phyloP scores from a whole-genome alignment of 2,329 filamentous ascomycete species.

The Pseudocercospora musae region DNA sequence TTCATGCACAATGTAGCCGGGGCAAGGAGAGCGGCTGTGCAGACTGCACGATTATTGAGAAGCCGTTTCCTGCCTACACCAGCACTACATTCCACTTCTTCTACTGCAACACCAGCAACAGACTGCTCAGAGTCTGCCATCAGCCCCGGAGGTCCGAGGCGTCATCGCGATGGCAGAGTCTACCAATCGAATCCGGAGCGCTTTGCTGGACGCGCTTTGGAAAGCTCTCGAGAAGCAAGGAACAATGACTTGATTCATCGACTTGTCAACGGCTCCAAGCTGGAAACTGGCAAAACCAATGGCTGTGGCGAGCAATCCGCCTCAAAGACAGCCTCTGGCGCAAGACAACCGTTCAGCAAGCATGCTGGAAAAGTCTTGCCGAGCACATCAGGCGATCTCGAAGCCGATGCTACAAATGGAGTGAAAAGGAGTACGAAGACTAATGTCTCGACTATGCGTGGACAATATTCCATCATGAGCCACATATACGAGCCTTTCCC shows the following conservation, averaged over 20 bases:
- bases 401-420: background rate
- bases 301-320: background rate
- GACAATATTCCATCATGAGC: slow-evolving; percentile 13
- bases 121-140: background rate
- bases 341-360: background rate
- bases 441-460: background rate
- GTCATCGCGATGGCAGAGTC: background rate
- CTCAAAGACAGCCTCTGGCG: background rate
- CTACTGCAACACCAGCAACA: background rate
- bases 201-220: background rate
- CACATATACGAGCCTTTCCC: slow-evolving; percentile 24
- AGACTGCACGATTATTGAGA: background rate
- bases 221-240: background rate
- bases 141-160: background rate
- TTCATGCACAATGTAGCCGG: slow-evolving; percentile 2
- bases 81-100: background rate
- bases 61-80: background rate
- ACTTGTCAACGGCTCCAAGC: background rate
- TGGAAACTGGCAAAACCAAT: background rate
- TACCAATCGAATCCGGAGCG: background rate
- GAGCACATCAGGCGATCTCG: background rate
- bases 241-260: background rate
- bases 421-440: background rate
- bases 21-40: background rate
- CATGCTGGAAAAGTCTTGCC: background rate